phyloP scores from a whole-genome alignment of 148 eudicot species.

The Arbutus unedo region DNA sequence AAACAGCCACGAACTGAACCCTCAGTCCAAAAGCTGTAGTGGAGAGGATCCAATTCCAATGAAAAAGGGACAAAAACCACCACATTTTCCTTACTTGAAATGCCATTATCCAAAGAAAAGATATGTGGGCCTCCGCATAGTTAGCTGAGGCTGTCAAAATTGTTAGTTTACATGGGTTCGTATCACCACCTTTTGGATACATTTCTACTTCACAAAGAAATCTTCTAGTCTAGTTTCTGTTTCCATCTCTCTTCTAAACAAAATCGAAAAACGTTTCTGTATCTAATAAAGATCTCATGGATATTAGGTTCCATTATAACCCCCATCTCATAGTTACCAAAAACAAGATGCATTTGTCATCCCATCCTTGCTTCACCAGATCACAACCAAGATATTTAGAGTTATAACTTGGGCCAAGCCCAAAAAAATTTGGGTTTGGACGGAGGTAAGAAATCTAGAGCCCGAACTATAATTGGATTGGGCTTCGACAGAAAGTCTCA shows the following conservation, averaged over 20 bases:
- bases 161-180: no score
- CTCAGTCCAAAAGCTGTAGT: no score
- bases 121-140: no score
- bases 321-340: not conserved
- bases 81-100: no score
- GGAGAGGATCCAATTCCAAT: no score
- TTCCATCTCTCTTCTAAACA: not conserved
- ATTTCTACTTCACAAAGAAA: no score
- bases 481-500: not conserved
- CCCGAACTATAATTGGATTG: not conserved
- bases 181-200: no score
- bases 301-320: not conserved
- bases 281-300: not conserved
- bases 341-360: not conserved
- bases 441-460: not conserved
- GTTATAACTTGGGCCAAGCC: not conserved
- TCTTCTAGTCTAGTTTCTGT: not conserved
- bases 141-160: no score
- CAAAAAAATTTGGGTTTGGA: not conserved
- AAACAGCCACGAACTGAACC: no score
- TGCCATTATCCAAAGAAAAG: no score
- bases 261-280: no score
- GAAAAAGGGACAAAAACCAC: no score
- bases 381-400: not conserved
- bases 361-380: not conserved